A percentile compares a stretch with the other conserved stretches of the same genome.
These are phyloP conservation scores for Venturiaceae sp. DNA, from an alignment of 2,329 filamentous ascomycete genomes.

Conservation along the genomic window DNA sequence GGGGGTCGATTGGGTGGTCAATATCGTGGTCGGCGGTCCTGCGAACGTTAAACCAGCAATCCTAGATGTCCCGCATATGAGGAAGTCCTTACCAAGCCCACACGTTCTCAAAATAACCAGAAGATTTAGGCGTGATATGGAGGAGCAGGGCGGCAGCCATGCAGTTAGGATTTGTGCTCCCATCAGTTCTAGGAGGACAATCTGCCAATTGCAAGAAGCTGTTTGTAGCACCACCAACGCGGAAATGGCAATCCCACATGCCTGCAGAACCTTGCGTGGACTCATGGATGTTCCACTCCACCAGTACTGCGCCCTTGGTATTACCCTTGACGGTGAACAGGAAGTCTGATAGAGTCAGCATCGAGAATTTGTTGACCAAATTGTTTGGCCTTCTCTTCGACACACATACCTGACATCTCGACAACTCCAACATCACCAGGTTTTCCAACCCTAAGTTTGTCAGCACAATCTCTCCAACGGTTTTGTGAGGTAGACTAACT, in stretches of 20 bases:
- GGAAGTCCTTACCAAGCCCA: neutral
- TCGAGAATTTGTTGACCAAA: too few relatives aligned
- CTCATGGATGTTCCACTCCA: constrained; percentile 27
- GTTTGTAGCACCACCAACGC: constrained; percentile 24
- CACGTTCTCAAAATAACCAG: neutral
- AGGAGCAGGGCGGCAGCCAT: neutral
- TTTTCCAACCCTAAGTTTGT: neutral
- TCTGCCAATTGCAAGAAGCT: neutral
- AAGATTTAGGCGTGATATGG: neutral
- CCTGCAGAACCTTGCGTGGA: constrained; percentile 18
- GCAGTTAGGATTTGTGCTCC: neutral
- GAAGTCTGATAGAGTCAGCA: constrained; percentile 23
- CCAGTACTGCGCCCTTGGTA: constrained; percentile 24
- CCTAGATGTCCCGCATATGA: neutral
- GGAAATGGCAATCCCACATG: constrained; percentile 25
- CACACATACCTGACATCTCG: too few relatives aligned
- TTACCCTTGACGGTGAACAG: constrained; percentile 24
- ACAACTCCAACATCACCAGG: constrained; percentile 21
- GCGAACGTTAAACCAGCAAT: neutral
- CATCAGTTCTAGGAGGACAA: neutral
- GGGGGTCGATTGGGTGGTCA: too few relatives aligned
- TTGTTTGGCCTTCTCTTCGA: too few relatives aligned
- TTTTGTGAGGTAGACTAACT: neutral
- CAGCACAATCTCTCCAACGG: neutral
- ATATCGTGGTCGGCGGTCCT: neutral